These are phyloP conservation scores for Penicillium ochrochloron DNA, from an alignment of 495 filamentous ascomycete genomes.

Conservation along the genomic window DNA sequence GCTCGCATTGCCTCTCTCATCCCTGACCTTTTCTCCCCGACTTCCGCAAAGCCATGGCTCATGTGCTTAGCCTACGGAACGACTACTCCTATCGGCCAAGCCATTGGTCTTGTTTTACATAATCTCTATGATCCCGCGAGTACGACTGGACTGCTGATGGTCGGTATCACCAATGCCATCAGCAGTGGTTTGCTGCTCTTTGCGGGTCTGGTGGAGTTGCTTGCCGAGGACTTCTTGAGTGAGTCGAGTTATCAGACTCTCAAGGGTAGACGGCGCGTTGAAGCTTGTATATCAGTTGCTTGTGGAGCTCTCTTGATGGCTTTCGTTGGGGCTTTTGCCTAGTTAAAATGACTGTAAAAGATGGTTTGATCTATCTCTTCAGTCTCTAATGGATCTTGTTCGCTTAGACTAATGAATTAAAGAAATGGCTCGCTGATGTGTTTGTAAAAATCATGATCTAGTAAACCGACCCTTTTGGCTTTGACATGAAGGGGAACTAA, in stretches of 20 bases:
- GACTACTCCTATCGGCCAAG: conserved; percentile 90
- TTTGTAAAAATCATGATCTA: neutral
- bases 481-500: neutral
- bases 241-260: conserved; percentile 82
- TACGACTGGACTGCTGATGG: conserved; percentile 82
- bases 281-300: conserved; percentile 78
- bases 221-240: conserved; percentile 92
- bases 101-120: conserved; percentile 81
- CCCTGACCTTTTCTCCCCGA: conserved; percentile 54
- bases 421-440: neutral
- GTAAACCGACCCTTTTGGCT: neutral
- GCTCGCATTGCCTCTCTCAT: conserved; percentile 70
- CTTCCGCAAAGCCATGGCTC: conserved; percentile 76
- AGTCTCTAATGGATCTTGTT: neutral
- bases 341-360: conserved; percentile 1
- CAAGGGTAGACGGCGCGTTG: conserved; percentile 68
- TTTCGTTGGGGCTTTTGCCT: conserved; percentile 88
- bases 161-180: conserved; percentile 92
- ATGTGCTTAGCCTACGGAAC: conserved; percentile 92
- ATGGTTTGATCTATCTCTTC: neutral
- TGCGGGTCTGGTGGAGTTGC: conserved; percentile 86
- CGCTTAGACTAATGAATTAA: conserved; percentile 8
- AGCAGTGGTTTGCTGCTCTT: conserved; percentile 86
- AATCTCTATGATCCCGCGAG: conserved; percentile 83
- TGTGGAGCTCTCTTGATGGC: conserved; percentile 83